phyloP scores from a whole-genome alignment of 257 asterid genomes.

The Oldenlandia corymbosa region DNA sequence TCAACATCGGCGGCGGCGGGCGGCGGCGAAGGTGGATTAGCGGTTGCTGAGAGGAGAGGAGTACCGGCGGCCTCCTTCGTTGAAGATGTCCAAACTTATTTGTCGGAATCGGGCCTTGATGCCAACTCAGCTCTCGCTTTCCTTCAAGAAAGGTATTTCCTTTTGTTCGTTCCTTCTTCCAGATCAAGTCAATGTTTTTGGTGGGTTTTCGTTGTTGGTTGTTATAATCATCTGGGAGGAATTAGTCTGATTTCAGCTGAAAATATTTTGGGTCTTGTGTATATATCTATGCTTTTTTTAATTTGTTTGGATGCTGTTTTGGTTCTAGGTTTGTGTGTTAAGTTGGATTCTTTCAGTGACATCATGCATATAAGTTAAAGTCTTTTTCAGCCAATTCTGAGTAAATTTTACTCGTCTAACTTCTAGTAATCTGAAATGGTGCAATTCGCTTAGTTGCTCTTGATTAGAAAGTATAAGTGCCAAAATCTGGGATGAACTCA shows the following conservation, averaged over 20 bases:
- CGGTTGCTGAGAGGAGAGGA: slow-evolving; percentile 65
- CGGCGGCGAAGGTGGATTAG: slow-evolving; percentile 4
- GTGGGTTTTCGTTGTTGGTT: neutral
- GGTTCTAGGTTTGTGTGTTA: neutral
- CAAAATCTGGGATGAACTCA: neutral
- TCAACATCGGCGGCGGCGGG: slow-evolving; percentile 38
- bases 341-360: neutral
- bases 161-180: neutral
- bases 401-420: too few species aligned
- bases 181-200: neutral
- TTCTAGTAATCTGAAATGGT: neutral
- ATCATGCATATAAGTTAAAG: too few species aligned
- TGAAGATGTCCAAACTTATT: slow-evolving; percentile 80
- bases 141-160: slow-evolving; percentile 76
- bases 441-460: neutral
- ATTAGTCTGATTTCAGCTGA: too few species aligned
- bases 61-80: slow-evolving; percentile 89
- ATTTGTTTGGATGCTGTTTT: too few species aligned
- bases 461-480: neutral
- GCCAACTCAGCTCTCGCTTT: slow-evolving; percentile 81
- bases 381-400: too few species aligned
- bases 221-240: too few species aligned
- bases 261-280: too few species aligned
- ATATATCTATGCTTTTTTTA: too few species aligned
- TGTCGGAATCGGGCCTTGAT: slow-evolving; percentile 61